phyloP scores from a whole-genome alignment of 192 early-diverging fungal species.

The Coemansia sp. region DNA sequence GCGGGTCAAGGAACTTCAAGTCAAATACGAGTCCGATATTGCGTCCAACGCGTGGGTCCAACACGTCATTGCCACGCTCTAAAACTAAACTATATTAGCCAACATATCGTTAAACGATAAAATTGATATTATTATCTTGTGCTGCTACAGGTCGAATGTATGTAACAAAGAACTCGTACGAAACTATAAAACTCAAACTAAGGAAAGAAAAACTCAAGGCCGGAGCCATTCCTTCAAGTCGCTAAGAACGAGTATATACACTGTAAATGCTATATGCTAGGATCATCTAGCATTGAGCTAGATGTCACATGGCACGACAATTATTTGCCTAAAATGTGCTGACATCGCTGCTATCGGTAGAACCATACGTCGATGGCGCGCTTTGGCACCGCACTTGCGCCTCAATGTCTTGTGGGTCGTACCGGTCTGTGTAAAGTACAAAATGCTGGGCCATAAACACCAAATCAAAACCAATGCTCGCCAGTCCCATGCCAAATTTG shows the following conservation, averaged over 20 bases:
- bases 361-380: slow-evolving; percentile 19
- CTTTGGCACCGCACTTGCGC: slow-evolving; percentile 10
- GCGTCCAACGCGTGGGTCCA: slow-evolving; percentile 63
- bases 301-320: too few relatives aligned
- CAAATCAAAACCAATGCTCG: slow-evolving; percentile 78
- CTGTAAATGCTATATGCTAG: too few relatives aligned
- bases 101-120: not conserved
- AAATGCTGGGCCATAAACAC: slow-evolving; percentile 85
- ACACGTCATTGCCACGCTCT: slow-evolving; percentile 55
- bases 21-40: slow-evolving; percentile 61
- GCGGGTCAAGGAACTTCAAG: slow-evolving; percentile 48
- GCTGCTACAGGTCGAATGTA: too few relatives aligned
- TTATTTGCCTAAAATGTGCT: not conserved
- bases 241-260: too few relatives aligned
- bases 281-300: too few relatives aligned
- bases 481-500: slow-evolving; percentile 76
- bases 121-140: not conserved
- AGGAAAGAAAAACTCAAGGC: too few relatives aligned
- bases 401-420: slow-evolving; percentile 21
- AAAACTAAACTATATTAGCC: not conserved
- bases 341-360: slow-evolving; percentile 15
- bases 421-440: slow-evolving; percentile 60
- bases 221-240: too few relatives aligned
- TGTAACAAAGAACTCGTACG: too few relatives aligned
- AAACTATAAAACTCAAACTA: too few relatives aligned